Base-by-base conservation (phyloP, 805 yeast species). In the Candida xiaguanensis region DNA sequence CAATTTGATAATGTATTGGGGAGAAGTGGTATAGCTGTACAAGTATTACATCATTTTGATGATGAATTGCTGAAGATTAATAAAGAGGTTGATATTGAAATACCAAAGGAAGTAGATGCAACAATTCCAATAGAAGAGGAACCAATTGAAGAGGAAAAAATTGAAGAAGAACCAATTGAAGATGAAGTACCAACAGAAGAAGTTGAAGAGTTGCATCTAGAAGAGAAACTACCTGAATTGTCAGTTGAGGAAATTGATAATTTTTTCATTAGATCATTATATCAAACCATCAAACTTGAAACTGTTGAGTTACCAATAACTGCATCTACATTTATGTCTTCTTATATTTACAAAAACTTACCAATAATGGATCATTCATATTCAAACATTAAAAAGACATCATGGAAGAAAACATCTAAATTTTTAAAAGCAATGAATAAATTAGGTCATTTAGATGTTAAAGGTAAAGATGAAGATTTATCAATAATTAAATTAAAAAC, bases 361-460 rank as follows among this genome's bases (percentile, higher is more conserved):
- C 95, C 96, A 0, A 70, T 75, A 1, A 73, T 84, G 39, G 82
- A 79, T 50, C 53, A 65, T 3, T 57, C 63, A 19, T 60, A 62
- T 36, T 74, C 81, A 28, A 80, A 75, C 48, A 74, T 85, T 42
- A 90, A 89, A 59, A 83, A 79, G 53, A 80, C 96, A 0, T 77
- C 89, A 2, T 91, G 95, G 95, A 89, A 85, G 59, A 91, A 91
- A 54, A 78, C 91, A 3, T 75, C 89, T 11, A 90, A 89, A 57
- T 88, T 82, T 52, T 63, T 91, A 39, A 91, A 88, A 54, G 80
- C 85, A 5, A 87, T 90, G 81, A 96, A 86, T 48, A 91, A 88
- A 56, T 70, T 72, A 31, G 78, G 78, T 1, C 75, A 81, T 40
- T 44, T 93, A 16, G 79, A 78, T 41, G 57, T 82, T 18, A 87